Conservation (phyloP, 2,329 filamentous ascomycete species). For the Cercospora sojina region DNA sequence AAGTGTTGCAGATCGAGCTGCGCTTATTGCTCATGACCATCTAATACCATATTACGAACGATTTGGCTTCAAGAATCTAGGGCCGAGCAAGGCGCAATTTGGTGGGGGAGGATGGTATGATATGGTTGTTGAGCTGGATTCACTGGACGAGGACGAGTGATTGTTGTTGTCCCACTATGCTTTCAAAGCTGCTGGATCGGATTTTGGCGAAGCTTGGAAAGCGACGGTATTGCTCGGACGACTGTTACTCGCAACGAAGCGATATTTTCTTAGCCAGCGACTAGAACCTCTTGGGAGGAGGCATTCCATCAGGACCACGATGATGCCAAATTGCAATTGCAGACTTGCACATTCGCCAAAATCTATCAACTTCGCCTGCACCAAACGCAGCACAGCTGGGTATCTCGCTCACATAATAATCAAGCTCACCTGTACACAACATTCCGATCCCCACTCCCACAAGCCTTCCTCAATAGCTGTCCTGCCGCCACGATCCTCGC, state of each 20-base stretch:
- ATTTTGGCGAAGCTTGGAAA: background rate
- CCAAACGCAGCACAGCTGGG: slow-evolving; percentile 4
- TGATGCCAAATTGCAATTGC: background rate
- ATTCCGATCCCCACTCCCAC: background rate
- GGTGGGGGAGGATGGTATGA: slow-evolving; percentile 80
- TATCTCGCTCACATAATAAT: slow-evolving; percentile 13
- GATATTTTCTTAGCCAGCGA: background rate
- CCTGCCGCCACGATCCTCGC: slow-evolving; percentile 66
- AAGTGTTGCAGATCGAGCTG: slow-evolving; percentile 68
- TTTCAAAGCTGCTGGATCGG: background rate
- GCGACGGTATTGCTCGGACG: no score
- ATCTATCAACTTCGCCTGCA: background rate
- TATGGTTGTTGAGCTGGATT: slow-evolving; percentile 59
- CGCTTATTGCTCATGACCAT: slow-evolving; percentile 73
- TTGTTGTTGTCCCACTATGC: background rate
- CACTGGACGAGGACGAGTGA: slow-evolving; percentile 10
- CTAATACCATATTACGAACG: slow-evolving; percentile 72
- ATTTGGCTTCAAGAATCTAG: slow-evolving; percentile 69
- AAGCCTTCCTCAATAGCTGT: slow-evolving; percentile 43
- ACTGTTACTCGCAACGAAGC: background rate
- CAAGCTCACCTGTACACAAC: background rate
- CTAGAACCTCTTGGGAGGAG: background rate
- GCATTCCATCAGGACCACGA: background rate
- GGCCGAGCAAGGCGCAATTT: slow-evolving; percentile 68
- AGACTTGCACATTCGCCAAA: background rate